Conservation (phyloP, 306 rosid species). For the Parietaria judaica region DNA sequence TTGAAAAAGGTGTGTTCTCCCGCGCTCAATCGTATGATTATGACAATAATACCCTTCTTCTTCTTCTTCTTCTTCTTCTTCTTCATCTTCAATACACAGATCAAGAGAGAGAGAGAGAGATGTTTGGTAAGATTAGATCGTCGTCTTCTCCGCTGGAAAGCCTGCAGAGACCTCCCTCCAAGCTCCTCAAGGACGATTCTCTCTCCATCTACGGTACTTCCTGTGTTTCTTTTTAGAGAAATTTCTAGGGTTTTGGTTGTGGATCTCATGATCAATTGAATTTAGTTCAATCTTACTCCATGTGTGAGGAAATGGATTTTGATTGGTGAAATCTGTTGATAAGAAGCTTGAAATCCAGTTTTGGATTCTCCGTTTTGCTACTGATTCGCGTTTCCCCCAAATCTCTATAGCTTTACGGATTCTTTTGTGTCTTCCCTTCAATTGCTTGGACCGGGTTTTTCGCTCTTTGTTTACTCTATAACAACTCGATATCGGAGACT, state of each 20-base stretch:
- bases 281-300: not conserved
- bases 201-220: constrained; percentile 72
- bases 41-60: constrained; percentile 2
- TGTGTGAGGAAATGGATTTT: not conserved
- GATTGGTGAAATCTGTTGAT: too few species aligned
- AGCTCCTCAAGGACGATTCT: constrained; percentile 63
- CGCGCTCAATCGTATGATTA: constrained; percentile 26
- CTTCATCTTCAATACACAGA: too few species aligned
- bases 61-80: not conserved
- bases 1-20: constrained; percentile 20
- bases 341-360: too few species aligned
- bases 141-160: constrained; percentile 52
- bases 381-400: too few species aligned
- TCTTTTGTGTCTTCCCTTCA: too few species aligned
- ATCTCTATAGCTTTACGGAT: too few species aligned
- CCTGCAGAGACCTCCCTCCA: constrained; percentile 59
- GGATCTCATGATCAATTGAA: not conserved
- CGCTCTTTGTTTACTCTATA: too few species aligned
- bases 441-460: too few species aligned
- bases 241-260: not conserved
- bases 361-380: too few species aligned
- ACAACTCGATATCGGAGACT: too few species aligned
- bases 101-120: constrained; percentile 18
- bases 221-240: not conserved
- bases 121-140: constrained; percentile 78